Base-by-base conservation (phyloP, 768 basidiomycete species). In the Galerina sulciceps region DNA sequence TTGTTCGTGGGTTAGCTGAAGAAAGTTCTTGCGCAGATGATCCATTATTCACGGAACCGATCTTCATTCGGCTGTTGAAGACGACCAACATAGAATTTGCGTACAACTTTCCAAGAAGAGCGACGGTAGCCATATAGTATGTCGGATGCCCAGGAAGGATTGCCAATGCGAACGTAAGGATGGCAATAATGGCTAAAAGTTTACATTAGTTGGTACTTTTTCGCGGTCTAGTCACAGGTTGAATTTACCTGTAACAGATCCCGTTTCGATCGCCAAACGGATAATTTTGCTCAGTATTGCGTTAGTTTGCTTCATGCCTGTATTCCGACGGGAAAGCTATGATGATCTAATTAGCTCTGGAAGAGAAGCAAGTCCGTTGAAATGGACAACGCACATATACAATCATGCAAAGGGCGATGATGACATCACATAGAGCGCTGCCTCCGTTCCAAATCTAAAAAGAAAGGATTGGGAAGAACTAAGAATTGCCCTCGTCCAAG, bases 1-100 rank as follows among this genome's bases (percentile, higher is more conserved):
- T 35, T 8, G 54, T 46, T 37, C 54, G 54, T 22, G 36, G 43
- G 9, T 34, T 34, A 20, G 23, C n/a, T 15, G 46, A 55, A 36
- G 54, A 46, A 17, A 48, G 14, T 23, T 46, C 43, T n/a, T 47
- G 37, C 10, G 46, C 36, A 13, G 46, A 40, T 26, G 44, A 31
- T 31, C 37, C 42, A 18, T 51, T 44, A 8, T 50, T 51, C 15
- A 52, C 49, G 18, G 26, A 31, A 20, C 48, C 41, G 34, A 60
- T 48, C 35, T 17, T 53, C 58, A 59, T 59, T 43, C 58, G 42
- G 44, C 58, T 59, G 34, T 59, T 59, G 36, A 59, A 59, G 36
- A 59, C 58, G 2, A 45, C 58, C 51, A 59, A 38, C 58, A 59
- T 59, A 14, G 58, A 59, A 44, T 59, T 59, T 6, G 58, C 53